Percentiles rank a stretch among this genome's conserved stretches.
Conservation (phyloP, 2,329 filamentous ascomycete species). For the Emericellopsis atlantica region DNA sequence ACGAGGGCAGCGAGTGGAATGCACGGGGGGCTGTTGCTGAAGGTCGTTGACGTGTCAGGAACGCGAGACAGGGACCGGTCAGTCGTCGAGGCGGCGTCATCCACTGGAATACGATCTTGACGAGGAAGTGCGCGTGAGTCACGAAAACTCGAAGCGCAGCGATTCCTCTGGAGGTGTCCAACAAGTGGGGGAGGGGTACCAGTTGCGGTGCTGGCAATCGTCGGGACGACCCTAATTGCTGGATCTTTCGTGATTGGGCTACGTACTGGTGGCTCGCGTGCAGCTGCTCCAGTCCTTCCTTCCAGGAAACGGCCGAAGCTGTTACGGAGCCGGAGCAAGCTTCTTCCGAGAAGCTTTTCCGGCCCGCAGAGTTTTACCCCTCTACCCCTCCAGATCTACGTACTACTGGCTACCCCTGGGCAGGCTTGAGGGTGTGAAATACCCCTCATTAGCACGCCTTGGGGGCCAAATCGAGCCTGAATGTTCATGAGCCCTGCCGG, state of each 20-base stretch:
- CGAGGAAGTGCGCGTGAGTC: slow-evolving; percentile 13
- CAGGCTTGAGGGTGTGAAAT: not conserved
- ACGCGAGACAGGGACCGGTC: not conserved
- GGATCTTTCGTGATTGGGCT: not conserved
- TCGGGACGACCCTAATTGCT: not conserved
- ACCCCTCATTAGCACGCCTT: not conserved
- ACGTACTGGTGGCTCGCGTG: no score
- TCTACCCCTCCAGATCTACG: not conserved
- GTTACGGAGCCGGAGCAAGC: no score
- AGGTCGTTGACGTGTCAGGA: not conserved
- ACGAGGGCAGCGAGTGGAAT: not conserved
- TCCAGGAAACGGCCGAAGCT: no score
- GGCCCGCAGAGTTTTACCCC: no score
- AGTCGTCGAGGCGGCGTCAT: slow-evolving; percentile 10
- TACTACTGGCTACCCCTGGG: not conserved
- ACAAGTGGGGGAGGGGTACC: slow-evolving; percentile 3
- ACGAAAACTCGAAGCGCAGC: slow-evolving; percentile 11
- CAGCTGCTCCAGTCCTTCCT: no score
- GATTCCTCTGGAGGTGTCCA: slow-evolving; percentile 9
- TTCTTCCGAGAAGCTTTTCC: no score
- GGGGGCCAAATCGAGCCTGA: no score
- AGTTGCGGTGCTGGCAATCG: not conserved
- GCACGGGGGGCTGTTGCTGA: not conserved
- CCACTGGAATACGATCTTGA: slow-evolving; percentile 7
- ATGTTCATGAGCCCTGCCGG: no score